Conservation (phyloP, 75 land plant genomes). For the Picea glauca region DNA sequence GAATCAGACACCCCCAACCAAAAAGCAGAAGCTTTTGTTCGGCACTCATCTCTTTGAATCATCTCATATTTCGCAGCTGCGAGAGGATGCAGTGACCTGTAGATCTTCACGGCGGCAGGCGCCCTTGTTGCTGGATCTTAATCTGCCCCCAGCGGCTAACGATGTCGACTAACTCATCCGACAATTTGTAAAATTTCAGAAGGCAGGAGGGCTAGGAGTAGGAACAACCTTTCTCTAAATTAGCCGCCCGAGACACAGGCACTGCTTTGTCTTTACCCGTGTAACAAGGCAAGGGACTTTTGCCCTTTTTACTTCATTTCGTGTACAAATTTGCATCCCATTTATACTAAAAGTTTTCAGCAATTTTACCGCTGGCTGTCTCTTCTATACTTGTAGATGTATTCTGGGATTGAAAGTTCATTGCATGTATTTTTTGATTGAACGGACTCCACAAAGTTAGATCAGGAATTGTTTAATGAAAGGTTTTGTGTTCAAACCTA, state of each 20-base stretch:
- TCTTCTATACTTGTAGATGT: too few species aligned
- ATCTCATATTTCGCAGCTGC: neutral
- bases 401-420: too few species aligned
- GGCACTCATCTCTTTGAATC: neutral
- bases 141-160: neutral
- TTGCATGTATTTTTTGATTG: too few species aligned
- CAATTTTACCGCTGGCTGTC: too few species aligned
- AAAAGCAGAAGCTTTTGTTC: neutral
- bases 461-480: too few species aligned
- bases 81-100: neutral
- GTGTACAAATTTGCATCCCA: neutral
- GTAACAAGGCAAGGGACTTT: neutral
- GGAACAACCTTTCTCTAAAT: neutral
- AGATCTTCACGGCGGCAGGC: neutral
- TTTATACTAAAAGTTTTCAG: neutral
- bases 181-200: too few species aligned
- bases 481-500: too few species aligned
- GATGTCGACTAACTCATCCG: neutral
- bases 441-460: too few species aligned
- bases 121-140: neutral
- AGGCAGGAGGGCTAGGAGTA: too few species aligned
- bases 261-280: neutral
- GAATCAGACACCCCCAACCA: neutral
- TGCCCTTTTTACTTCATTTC: neutral
- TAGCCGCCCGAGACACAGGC: neutral